These are phyloP conservation scores for Tricholoma hemisulphureum DNA, from an alignment of 768 basidiomycete species.

Conservation along the genomic window DNA sequence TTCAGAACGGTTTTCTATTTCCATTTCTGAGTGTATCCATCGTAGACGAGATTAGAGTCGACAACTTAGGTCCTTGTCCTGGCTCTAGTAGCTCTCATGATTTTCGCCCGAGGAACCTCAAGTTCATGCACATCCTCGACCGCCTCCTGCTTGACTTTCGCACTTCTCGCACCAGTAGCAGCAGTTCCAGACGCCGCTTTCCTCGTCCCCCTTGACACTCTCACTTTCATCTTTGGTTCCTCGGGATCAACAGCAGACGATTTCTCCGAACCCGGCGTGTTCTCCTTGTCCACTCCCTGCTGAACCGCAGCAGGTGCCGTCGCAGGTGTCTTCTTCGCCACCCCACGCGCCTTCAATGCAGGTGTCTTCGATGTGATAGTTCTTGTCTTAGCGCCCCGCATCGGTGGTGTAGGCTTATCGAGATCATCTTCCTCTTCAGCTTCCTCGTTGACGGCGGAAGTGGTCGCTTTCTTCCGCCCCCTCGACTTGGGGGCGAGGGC, in stretches of 20 bases:
- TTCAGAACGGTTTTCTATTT: no score
- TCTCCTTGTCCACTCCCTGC: conserved; percentile 40
- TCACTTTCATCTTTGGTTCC: conserved; percentile 38
- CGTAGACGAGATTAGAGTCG: no score
- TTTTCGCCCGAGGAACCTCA: conserved; percentile 17
- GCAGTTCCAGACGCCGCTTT: conserved; percentile 18
- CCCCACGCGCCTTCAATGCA: conserved; percentile 8
- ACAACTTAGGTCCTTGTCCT: conserved; percentile 38
- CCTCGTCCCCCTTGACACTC: conserved; percentile 34
- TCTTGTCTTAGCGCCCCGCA: conserved; percentile 10
- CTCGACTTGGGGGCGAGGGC: conserved; percentile 14
- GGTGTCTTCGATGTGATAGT: conserved; percentile 20
- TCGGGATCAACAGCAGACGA: conserved; percentile 22
- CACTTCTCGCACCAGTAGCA: conserved; percentile 1
- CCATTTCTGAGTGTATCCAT: no score
- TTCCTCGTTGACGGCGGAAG: conserved; percentile 16
- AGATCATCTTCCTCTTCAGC: conserved; percentile 10
- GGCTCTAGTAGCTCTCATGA: conserved; percentile 28
- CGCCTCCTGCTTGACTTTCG: conserved; percentile 25
- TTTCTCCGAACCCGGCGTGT: conserved; percentile 29
- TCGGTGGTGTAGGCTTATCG: neutral
- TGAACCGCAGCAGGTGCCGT: conserved; percentile 33
- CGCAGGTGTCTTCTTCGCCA: conserved; percentile 33
- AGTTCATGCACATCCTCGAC: conserved; percentile 17
- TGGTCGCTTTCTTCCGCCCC: conserved; percentile 21